Conservation (phyloP, 441 rosid species). For the Daphne laureola region DNA sequence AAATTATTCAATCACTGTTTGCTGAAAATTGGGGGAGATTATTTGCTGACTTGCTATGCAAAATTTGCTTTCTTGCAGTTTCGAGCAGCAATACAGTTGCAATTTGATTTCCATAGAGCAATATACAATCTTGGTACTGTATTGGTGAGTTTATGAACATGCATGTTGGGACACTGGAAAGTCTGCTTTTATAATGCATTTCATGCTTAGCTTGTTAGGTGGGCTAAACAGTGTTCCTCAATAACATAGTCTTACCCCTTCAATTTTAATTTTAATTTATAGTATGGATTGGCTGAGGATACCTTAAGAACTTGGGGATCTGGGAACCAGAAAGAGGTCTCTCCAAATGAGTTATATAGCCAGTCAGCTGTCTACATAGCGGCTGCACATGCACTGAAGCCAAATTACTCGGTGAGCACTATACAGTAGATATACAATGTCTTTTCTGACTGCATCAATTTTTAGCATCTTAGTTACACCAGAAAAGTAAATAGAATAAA, state of each 20-base stretch:
- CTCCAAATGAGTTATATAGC: constrained; percentile 86
- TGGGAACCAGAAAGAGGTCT: constrained; percentile 54
- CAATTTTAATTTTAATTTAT: constrained; percentile 16
- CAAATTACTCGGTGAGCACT: constrained; percentile 75
- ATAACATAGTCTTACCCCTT: neutral
- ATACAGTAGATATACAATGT: neutral
- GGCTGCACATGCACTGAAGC: constrained; percentile 96
- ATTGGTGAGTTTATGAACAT: constrained; percentile 48
- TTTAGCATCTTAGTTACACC: too few species aligned
- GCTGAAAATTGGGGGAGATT: too few species aligned
- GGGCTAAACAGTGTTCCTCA: too few species aligned
- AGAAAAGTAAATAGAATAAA: too few species aligned
- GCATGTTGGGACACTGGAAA: constrained; percentile 2
- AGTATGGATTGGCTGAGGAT: constrained; percentile 99
- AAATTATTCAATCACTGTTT: too few species aligned
- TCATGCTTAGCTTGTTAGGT: too few species aligned
- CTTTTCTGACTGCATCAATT: too few species aligned
- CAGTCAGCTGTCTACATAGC: constrained; percentile 97
- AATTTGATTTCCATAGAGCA: constrained; percentile 96
- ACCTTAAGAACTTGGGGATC: constrained; percentile 78
- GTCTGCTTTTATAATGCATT: too few species aligned
- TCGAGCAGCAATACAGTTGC: constrained; percentile 89
- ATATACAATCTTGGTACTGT: constrained; percentile 99
- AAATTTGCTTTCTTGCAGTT: constrained; percentile 43
- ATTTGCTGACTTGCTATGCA: too few species aligned